Base-by-base conservation (phyloP, 177 flowering plant species). In the Vitis hybrid region DNA sequence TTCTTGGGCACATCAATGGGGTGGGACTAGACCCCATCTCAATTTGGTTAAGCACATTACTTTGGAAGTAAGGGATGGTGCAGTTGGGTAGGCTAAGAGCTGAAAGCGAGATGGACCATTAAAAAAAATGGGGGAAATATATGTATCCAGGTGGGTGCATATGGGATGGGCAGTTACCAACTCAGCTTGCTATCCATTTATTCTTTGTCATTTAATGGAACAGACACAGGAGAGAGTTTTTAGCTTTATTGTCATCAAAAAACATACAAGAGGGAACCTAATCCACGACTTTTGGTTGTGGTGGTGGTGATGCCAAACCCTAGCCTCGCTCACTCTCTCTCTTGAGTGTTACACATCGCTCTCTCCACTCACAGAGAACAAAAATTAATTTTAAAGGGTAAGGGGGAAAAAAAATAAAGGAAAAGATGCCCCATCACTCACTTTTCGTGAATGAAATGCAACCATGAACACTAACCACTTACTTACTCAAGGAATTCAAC, bases 401-500 rank as follows among this genome's bases (percentile, higher is more conserved):
- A 63, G 32, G 60, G 32, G 18, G 51, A 45, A 60, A 51, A 45
- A 56, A 72, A 64, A 56, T 18, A 72, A 10, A 58, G 58, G 69
- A 58, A 70, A 75, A 79, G 78, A 75, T 75, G 76, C 72, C 60
- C 50, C 68, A 49, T 85, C 81, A 81, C 78, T 79, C 73, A 76
- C 85, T 82, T 84, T 82, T 81, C 86, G 86, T 86, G 88, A 82
- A 84, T 73, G 72, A 72, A 83, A 81, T 81, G 84, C 85, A 80
- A 82, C 81, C 77, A 73, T 71, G 65, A 70, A 80, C 75, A 73
- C 81, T 81, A 79, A 74, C 85, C 84, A 79, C 83, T 79, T 78
- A 67, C 81, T 79, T 68, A 85, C 88, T 82, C 84, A 79, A 81
- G 79, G 78, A 54, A 77, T 76, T 77, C 73, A 65, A 70, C 70